Base-by-base conservation (phyloP, 164 flowering plant species). In the Macadamia integrifolia region DNA sequence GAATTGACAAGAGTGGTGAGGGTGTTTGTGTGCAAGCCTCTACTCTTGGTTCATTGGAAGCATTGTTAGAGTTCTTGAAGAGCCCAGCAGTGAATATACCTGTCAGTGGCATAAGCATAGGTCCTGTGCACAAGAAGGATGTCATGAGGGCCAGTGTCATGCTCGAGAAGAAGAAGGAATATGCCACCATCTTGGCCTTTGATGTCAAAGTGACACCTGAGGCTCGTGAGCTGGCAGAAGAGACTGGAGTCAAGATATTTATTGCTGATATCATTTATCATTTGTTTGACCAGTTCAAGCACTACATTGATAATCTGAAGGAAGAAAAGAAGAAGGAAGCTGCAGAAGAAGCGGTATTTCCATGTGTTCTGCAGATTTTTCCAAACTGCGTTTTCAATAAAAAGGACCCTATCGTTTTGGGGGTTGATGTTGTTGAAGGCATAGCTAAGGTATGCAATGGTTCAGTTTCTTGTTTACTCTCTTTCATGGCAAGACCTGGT, bases 141-240 rank as follows among this genome's bases (percentile, higher is more conserved):
- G 93, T 94, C 58, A 88, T 92, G 99, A 90, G 83, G 76, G 97
- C 99, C 57, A 84, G 97, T 69, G 98, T 89, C 15, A 90, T 92
- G 99, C 96, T 94, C 61, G 99, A 94, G 83, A 94, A 91, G 92
- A 94, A 89, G 69, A 90, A 88, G 79, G 99, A 94, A 78, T 92
- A 78, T 75, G 97, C 93, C 14, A 84, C 96, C 28, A 92, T 94
- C 49, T 82, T 94, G 82, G 98, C 98, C 60, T 94, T 94, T 79
- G 99, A 94, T 83, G 98, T 94, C 63, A 92, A 88, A 85, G 98
- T 94, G 56, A 90, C 98, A 35, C 92, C 88, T 10, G 99, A 94
- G 78, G 97, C 99, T 48, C 85, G 93, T 35, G 99, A 92, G 67
- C 93, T 90, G 64, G 92, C 99, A 56, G 98, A 92, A 12, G 98